A percentile compares a stretch with the other conserved stretches of the same genome.
Conservation (phyloP, 2,329 filamentous ascomycete genomes). For the Coleophoma crateriformis region DNA sequence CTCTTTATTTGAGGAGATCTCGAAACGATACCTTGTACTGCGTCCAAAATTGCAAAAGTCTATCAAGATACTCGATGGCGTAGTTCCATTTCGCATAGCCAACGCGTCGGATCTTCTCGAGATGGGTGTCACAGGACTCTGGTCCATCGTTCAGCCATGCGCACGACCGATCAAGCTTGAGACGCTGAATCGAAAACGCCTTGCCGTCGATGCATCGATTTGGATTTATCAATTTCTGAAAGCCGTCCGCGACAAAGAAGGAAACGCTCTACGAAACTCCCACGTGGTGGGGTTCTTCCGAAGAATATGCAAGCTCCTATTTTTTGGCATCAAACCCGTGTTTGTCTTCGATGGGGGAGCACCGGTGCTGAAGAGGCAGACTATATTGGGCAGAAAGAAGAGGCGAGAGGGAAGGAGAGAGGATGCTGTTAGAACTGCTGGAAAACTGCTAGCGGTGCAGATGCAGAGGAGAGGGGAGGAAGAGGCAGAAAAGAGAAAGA, state of each 20-base stretch:
- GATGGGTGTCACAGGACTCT: conserved; percentile 98
- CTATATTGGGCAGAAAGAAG: conserved; percentile 72
- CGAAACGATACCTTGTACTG: too few relatives aligned
- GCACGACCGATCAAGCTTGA: conserved; percentile 94
- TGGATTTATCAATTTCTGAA: conserved; percentile 99
- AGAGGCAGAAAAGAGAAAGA: conserved; percentile 62
- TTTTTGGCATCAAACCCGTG: conserved; percentile 92
- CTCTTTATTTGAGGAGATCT: too few relatives aligned
- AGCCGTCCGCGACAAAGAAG: conserved; percentile 96
- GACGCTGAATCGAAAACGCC: conserved; percentile 90
- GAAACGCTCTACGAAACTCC: conserved; percentile 90
- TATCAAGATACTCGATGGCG: too few relatives aligned
- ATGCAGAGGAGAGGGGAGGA: conserved; percentile 89
- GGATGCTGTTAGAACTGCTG: conserved; percentile 87
- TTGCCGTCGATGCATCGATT: conserved; percentile 96
- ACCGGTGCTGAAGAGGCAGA: conserved; percentile 84
- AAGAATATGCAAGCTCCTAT: conserved; percentile 94
- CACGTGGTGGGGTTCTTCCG: conserved; percentile 98
- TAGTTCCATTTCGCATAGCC: not conserved
- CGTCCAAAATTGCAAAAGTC: too few relatives aligned
- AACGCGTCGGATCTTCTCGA: conserved; percentile 5
- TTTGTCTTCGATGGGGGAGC: conserved; percentile 98
- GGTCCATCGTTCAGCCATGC: conserved; percentile 92
- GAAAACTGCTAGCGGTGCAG: conserved; percentile 86
- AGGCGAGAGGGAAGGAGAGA: conserved; percentile 84